Conservation (phyloP, 441 rosid genomes). For the Biscutella laevigata region DNA sequence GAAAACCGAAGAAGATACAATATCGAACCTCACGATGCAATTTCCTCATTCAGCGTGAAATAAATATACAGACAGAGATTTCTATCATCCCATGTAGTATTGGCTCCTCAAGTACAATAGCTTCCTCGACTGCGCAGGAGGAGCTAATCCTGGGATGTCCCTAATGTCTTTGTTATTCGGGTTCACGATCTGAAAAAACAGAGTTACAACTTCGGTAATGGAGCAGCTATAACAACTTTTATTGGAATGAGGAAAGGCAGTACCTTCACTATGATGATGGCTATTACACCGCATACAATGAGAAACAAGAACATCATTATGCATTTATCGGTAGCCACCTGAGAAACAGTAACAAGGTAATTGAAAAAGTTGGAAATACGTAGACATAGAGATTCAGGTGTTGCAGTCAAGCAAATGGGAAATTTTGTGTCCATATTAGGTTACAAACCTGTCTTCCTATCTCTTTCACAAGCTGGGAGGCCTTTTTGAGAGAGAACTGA, state of each 20-base stretch:
- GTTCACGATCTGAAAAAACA: constrained; percentile 54
- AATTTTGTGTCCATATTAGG: background rate
- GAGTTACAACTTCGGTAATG: constrained; percentile 1
- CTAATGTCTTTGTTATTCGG: constrained; percentile 86
- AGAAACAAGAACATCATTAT: constrained; percentile 92
- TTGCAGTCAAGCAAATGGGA: background rate
- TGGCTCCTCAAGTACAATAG: constrained; percentile 46
- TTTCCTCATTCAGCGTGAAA: constrained; percentile 15
- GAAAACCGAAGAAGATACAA: constrained; percentile 3
- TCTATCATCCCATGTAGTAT: constrained; percentile 14
- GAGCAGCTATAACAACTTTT: constrained; percentile 12
- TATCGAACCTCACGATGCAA: constrained; percentile 20
- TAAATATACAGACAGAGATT: constrained; percentile 13
- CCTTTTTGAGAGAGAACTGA: constrained; percentile 94
- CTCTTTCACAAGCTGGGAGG: constrained; percentile 95
- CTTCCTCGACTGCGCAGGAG: constrained; percentile 88
- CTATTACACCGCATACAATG: constrained; percentile 84
- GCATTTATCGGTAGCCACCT: constrained; percentile 99
- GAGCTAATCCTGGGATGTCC: constrained; percentile 98
- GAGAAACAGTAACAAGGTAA: background rate
- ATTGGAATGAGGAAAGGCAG: background rate
- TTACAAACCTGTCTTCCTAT: constrained; percentile 88
- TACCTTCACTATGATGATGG: constrained; percentile 96
- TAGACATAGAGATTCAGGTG: background rate
- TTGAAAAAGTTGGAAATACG: background rate